Percentiles rank a stretch among this genome's conserved stretches.
Evolutionary conservation across 2,329 filamentous ascomycete species (phyloP).

Genomic region (Leptographium procerum): DNA sequence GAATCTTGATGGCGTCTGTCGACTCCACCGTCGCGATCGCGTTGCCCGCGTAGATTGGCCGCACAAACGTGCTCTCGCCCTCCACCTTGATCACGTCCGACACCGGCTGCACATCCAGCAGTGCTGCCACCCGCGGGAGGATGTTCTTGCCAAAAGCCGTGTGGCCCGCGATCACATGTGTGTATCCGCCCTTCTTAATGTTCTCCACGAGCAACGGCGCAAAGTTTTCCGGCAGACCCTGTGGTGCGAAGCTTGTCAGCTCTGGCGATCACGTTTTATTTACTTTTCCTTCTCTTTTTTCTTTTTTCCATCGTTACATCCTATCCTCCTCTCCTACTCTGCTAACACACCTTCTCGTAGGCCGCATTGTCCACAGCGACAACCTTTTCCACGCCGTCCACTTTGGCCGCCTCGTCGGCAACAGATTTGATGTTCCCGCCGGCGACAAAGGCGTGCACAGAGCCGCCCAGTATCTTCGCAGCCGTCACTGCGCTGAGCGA

Average conservation of each 20-base stretch:
- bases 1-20: conserved; percentile 69
- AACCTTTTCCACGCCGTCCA: conserved; percentile 84
- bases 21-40: conserved; percentile 95
- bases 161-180: conserved; percentile 81
- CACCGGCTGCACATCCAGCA: conserved; percentile 86
- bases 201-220: conserved; percentile 91
- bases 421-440: conserved; percentile 64
- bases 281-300: background rate
- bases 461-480: conserved; percentile 73
- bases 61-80: conserved; percentile 85
- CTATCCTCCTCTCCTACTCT: background rate
- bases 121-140: conserved; percentile 78
- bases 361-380: conserved; percentile 77
- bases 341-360: conserved; percentile 62
- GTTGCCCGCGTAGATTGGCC: conserved; percentile 95
- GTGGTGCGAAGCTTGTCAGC: conserved; percentile 9
- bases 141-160: conserved; percentile 95
- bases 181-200: conserved; percentile 90
- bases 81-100: conserved; percentile 84
- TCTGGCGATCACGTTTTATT: too few species aligned
- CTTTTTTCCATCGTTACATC: too few species aligned
- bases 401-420: conserved; percentile 77
- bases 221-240: conserved; percentile 88
- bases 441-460: conserved; percentile 78
- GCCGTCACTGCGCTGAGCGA: conserved; percentile 81